phyloP scores from a whole-genome alignment of 2,329 filamentous ascomycete species.

The Ophiocordyceps robertsii region DNA sequence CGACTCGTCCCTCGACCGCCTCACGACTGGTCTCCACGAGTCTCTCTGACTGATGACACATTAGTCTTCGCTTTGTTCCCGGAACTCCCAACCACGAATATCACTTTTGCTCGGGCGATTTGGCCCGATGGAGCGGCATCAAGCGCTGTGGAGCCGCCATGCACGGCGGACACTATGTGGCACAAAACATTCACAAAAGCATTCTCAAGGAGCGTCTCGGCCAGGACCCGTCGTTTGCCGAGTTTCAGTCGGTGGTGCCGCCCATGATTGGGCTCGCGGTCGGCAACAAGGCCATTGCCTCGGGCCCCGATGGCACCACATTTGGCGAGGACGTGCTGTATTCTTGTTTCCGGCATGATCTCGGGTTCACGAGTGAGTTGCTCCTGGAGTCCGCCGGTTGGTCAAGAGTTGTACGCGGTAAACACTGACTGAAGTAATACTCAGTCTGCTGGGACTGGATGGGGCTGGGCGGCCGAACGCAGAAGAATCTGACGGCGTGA shows the following conservation, averaged over 20 bases:
- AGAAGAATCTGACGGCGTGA: constrained; percentile 1
- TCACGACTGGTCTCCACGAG: not conserved
- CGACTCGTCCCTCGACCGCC: not conserved
- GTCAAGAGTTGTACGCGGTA: not conserved
- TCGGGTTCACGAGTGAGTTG: constrained; percentile 49
- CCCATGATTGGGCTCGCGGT: constrained; percentile 60
- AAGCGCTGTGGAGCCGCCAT: constrained; percentile 68
- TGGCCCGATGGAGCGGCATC: constrained; percentile 61
- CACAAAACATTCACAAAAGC: constrained; percentile 52
- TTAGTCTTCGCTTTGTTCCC: constrained; percentile 39
- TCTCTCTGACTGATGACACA: not conserved
- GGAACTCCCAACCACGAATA: constrained; percentile 39
- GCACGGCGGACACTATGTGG: constrained; percentile 55
- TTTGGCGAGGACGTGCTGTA: constrained; percentile 50
- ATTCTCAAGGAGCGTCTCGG: constrained; percentile 31
- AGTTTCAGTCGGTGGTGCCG: constrained; percentile 36
- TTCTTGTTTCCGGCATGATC: constrained; percentile 53
- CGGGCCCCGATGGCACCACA: constrained; percentile 42
- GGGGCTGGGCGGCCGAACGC: constrained; percentile 25
- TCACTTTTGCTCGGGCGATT: constrained; percentile 60
- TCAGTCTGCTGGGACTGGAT: constrained; percentile 44
- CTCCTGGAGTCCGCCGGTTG: not conserved
- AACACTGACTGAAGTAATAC: constrained; percentile 6
- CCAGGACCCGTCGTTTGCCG: constrained; percentile 29
- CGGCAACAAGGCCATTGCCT: constrained; percentile 55